Percentiles rank a stretch among this genome's conserved stretches.
These are phyloP conservation scores for Wickerhamiella musiphila DNA, from an alignment of 805 yeast species.

Conservation along the genomic window DNA sequence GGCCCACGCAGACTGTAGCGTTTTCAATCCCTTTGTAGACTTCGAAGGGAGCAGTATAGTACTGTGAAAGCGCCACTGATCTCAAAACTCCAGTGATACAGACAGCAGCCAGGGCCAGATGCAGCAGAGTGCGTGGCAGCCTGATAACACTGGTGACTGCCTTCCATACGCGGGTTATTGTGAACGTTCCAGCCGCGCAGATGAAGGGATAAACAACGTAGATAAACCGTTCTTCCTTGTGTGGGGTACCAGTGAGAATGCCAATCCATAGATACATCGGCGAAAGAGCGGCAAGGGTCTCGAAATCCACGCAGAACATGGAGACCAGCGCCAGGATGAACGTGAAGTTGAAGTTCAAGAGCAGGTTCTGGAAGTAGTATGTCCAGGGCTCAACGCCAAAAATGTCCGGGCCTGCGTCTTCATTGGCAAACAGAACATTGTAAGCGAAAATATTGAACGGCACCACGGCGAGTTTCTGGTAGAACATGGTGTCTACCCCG, in stretches of 20 bases:
- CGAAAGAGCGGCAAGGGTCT: constrained; percentile 14
- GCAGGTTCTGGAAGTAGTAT: constrained; percentile 52
- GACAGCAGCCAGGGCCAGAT: constrained; percentile 5
- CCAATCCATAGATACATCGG: constrained; percentile 52
- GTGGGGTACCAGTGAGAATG: constrained; percentile 62
- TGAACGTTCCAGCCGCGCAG: constrained; percentile 41
- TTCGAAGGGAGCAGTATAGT: constrained; percentile 57
- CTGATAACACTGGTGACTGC: constrained; percentile 4
- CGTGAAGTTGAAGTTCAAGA: constrained; percentile 55
- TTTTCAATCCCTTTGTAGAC: constrained; percentile 30
- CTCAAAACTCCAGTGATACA: constrained; percentile 30
- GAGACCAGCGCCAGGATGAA: constrained; percentile 12
- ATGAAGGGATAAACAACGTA: constrained; percentile 71
- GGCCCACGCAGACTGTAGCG: constrained; percentile 63
- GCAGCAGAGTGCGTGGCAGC: constrained; percentile 2
- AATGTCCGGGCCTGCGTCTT: constrained; percentile 69
- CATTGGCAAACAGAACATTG: constrained; percentile 55
- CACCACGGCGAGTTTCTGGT: constrained; percentile 41
- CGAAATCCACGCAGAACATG: constrained; percentile 4
- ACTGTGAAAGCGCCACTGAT: constrained; percentile 39
- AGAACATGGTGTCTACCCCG: constrained; percentile 35
- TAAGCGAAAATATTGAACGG: constrained; percentile 71
- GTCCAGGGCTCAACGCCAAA: constrained; percentile 72
- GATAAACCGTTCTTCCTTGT: constrained; percentile 82
- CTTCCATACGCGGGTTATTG: constrained; percentile 16